Evolutionary conservation across 192 early-diverging fungal genomes (phyloP).

Genomic region (Spizellomyces sp.): DNA sequence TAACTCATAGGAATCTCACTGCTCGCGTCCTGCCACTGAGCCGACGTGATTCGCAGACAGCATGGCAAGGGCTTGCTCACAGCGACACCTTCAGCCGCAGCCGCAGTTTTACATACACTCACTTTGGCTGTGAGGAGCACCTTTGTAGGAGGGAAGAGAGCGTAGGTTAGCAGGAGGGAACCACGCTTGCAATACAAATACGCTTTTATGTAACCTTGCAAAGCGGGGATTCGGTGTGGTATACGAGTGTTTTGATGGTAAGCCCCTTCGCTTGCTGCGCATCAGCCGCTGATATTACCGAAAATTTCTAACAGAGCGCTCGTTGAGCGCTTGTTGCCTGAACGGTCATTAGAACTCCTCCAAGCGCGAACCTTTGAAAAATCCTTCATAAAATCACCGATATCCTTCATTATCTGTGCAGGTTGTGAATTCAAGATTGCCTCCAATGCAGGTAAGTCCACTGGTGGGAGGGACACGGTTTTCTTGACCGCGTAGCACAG

Average conservation of each 20-base stretch:
- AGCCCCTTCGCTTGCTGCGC: too few relatives aligned
- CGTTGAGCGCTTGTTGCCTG: neutral
- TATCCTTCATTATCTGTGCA: constrained; percentile 8
- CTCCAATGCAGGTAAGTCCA: constrained; percentile 52
- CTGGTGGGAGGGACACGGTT: constrained; percentile 54
- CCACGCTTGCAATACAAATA: neutral
- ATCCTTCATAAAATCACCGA: constrained; percentile 48
- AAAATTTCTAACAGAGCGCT: neutral
- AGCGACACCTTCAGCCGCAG: constrained; percentile 37
- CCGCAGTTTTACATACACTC: constrained; percentile 18
- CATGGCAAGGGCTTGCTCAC: constrained; percentile 64
- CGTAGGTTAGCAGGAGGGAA: neutral
- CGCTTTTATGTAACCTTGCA: too few relatives aligned
- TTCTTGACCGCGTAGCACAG: constrained; percentile 62
- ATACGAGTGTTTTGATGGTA: too few relatives aligned
- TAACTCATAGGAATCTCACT: constrained; percentile 52
- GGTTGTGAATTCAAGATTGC: constrained; percentile 1
- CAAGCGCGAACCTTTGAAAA: constrained; percentile 33
- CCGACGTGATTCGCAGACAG: constrained; percentile 41
- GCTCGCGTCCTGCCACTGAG: constrained; percentile 31
- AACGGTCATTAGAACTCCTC: too few relatives aligned
- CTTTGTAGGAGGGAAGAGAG: neutral
- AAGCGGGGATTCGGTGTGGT: too few relatives aligned
- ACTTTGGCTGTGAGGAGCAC: constrained; percentile 38
- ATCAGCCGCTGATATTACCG: neutral